phyloP scores from a whole-genome alignment of 768 basidiomycete genomes.

The Hydnomerulius pinastri region DNA sequence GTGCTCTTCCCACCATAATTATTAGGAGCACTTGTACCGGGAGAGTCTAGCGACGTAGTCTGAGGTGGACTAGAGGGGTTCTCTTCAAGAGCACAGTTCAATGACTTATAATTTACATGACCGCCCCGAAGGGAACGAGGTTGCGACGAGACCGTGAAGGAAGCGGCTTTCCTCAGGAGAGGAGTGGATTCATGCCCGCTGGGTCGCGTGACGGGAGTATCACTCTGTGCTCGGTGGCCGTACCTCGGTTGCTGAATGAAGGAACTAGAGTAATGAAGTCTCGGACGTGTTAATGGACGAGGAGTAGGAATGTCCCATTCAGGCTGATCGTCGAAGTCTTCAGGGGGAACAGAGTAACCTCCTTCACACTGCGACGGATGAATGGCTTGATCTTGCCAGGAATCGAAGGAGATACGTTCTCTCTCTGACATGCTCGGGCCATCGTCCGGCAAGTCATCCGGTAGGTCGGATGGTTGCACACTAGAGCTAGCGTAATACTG shows the following conservation, averaged over 20 bases:
- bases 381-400: constrained; percentile 11
- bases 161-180: constrained; percentile 40
- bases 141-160: constrained; percentile 30
- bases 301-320: constrained; percentile 21
- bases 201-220: neutral
- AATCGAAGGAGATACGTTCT: neutral
- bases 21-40: constrained; percentile 12
- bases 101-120: neutral
- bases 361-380: neutral
- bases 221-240: neutral
- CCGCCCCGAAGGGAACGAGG: neutral
- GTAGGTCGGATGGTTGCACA: constrained; percentile 50
- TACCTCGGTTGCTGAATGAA: neutral
- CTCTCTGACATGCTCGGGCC: constrained; percentile 7
- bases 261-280: neutral
- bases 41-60: neutral
- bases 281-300: neutral
- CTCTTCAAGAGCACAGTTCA: neutral
- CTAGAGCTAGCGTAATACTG: constrained; percentile 67
- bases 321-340: constrained; percentile 19
- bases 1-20: constrained; percentile 60
- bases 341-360: neutral
- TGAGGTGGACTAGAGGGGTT: constrained; percentile 1
- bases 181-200: constrained; percentile 35
- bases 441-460: constrained; percentile 42